Evolutionary conservation across 371 early-diverging fungal species (phyloP), one percentile per base, ranked within the genome.

Genomic region (Chytridium lagenaria): DNA sequence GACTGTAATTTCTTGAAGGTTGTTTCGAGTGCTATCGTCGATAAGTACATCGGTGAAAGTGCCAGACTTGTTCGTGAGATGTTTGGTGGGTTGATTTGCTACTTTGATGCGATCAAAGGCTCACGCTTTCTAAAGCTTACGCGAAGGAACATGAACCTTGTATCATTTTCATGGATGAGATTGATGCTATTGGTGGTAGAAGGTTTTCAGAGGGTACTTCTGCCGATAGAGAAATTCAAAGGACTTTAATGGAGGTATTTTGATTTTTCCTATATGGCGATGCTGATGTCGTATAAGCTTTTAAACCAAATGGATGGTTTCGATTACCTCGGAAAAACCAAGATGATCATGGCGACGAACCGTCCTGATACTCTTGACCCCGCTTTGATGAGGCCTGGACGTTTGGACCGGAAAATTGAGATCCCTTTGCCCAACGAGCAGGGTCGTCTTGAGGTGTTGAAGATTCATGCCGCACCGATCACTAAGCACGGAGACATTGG

Each of bases 151-250:
- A 98, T 81, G 97, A 98, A 75, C 99, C 99, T n/a, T 99, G 99
- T 85, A 98, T 99, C 77, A 99, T 99, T 66, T 99, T 99, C 81
- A 96, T 99, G 98, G 99, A 99, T 84, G 99, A 99, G 84, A 99
- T 99, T 77, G 99, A 99, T 88, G 99, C 99, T 40, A 99, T 99
- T 86, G 99, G 99, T 81, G 99, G 99, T 7, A 92, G 98, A 71
- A 90, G 99, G 69, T 98, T 98, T 84, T 95, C 96, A 7, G 99
- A 99, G 79, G 98, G 98, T 78, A 99, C 97, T 16, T 98, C 99
- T 50, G 96, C 99, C 19, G 99, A 99, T 91, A 93, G 99, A 78
- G 99, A 99, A 90, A 98, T 99, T 75, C 99, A 99, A 84, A 91
- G 99, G 73, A 99, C 99, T 30, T 85, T 99, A 66, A 99, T 99